Conservation (phyloP, 78 protist species). For the Monosiga brevicollis region DNA sequence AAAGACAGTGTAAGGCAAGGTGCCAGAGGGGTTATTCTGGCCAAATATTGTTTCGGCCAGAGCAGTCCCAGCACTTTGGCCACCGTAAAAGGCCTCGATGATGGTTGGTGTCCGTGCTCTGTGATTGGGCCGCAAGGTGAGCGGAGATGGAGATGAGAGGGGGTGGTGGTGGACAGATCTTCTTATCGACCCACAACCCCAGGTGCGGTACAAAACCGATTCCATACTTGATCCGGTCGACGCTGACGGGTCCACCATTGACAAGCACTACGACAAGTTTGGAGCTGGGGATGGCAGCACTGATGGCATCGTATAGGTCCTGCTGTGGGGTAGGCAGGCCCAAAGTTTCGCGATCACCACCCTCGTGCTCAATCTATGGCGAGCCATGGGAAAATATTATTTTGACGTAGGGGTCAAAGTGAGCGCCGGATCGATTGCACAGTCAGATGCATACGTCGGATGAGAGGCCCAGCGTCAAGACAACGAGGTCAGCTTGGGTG, state of each 20-base stretch:
- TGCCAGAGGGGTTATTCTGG: not conserved
- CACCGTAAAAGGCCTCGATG: not conserved
- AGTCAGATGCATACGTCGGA: not conserved
- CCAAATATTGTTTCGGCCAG: not conserved
- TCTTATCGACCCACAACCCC: too few relatives aligned
- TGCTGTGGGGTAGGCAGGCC: not conserved
- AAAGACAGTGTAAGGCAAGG: conserved; percentile 15
- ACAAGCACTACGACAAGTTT: not conserved
- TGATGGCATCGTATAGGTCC: not conserved
- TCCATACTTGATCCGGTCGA: not conserved
- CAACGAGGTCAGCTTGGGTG: not conserved
- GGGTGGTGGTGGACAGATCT: too few relatives aligned
- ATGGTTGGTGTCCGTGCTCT: too few relatives aligned
- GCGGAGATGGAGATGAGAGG: too few relatives aligned
- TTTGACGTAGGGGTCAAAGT: not conserved
- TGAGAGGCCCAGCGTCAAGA: not conserved
- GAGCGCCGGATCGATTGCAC: not conserved
- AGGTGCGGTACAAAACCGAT: too few relatives aligned
- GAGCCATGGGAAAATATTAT: not conserved
- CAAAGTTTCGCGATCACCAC: not conserved
- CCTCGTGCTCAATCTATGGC: not conserved
- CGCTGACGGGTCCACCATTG: not conserved
- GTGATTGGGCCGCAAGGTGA: too few relatives aligned
- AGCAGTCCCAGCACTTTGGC: not conserved
- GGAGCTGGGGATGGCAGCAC: not conserved